Percentiles rank a stretch among this genome's conserved stretches.
These are phyloP conservation scores for Kodamaea arcana DNA, from an alignment of 1,139 yeast species.

Conservation along the genomic window DNA sequence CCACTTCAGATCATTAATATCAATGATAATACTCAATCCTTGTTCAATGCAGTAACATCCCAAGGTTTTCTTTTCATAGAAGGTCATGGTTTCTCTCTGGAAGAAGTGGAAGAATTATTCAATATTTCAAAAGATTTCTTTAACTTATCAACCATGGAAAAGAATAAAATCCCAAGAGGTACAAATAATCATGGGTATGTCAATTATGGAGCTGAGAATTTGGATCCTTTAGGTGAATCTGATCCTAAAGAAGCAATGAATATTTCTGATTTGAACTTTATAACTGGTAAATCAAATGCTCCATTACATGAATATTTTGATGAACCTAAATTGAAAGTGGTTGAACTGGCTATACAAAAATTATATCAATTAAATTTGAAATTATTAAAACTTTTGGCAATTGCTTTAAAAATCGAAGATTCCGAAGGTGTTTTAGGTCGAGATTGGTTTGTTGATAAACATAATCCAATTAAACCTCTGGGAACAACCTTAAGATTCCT, in stretches of 20 bases:
- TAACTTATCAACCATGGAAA: conserved; percentile 46
- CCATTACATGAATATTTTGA: conserved; percentile 44
- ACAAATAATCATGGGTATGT: conserved; percentile 62
- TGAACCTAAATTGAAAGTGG: conserved; percentile 24
- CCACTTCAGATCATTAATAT: conserved; percentile 57
- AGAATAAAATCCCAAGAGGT: conserved; percentile 44
- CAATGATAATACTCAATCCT: conserved; percentile 41
- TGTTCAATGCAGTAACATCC: conserved; percentile 62
- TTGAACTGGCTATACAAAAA: conserved; percentile 32
- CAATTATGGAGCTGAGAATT: conserved; percentile 54
- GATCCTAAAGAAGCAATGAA: conserved; percentile 64
- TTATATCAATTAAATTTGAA: conserved; percentile 41
- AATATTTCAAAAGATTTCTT: conserved; percentile 54
- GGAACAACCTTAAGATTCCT: conserved; percentile 66
- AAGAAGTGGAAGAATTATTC: conserved; percentile 56
- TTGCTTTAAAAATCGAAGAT: conserved; percentile 56
- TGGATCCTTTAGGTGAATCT: conserved; percentile 48
- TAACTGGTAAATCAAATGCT: conserved; percentile 30
- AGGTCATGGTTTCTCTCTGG: conserved; percentile 61
- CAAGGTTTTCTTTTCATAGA: conserved; percentile 73
- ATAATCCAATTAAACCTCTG: conserved; percentile 44
- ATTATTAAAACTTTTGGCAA: conserved; percentile 50
- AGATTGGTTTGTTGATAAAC: conserved; percentile 62
- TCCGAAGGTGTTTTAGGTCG: conserved; percentile 23
- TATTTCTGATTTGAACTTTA: conserved; percentile 37